Percentiles rank a stretch among this genome's conserved stretches.
phyloP scores from a whole-genome alignment of 768 basidiomycete genomes.

The Serendipita vermifera region DNA sequence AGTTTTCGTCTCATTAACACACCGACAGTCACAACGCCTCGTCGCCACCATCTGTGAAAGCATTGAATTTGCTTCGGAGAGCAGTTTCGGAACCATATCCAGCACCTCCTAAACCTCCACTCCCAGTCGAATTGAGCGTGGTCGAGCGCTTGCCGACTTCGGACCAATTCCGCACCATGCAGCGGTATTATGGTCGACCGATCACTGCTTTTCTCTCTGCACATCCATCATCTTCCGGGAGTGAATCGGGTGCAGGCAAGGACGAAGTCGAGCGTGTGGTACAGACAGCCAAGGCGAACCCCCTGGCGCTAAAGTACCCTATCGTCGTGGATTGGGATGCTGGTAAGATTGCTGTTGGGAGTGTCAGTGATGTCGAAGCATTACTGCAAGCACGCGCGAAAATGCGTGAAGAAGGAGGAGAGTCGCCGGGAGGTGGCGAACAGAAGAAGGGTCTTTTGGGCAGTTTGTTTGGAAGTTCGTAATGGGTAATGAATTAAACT shows the following conservation, averaged over 20 bases:
- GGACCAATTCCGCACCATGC: conserved; percentile 4
- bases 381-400: background rate
- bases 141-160: conserved; percentile 2
- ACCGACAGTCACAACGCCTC: background rate
- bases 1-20: background rate
- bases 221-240: background rate
- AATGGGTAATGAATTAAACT: too few relatives aligned
- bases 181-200: conserved; percentile 7
- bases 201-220: background rate
- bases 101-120: background rate
- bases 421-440: background rate
- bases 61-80: background rate
- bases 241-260: background rate
- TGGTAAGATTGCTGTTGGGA: conserved; percentile 2
- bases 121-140: background rate
- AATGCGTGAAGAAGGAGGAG: background rate
- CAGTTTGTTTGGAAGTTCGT: conserved; percentile 5
- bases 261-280: conserved; percentile 1
- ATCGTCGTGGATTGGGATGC: conserved; percentile 8
- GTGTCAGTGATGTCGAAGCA: background rate
- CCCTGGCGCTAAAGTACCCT: conserved; percentile 4
- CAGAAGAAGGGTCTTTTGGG: background rate
- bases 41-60: background rate
- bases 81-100: conserved; percentile 9
- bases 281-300: background rate